Base-by-base conservation (phyloP, 2,329 filamentous ascomycete species). In the Arthrobotrys sphaeroides region DNA sequence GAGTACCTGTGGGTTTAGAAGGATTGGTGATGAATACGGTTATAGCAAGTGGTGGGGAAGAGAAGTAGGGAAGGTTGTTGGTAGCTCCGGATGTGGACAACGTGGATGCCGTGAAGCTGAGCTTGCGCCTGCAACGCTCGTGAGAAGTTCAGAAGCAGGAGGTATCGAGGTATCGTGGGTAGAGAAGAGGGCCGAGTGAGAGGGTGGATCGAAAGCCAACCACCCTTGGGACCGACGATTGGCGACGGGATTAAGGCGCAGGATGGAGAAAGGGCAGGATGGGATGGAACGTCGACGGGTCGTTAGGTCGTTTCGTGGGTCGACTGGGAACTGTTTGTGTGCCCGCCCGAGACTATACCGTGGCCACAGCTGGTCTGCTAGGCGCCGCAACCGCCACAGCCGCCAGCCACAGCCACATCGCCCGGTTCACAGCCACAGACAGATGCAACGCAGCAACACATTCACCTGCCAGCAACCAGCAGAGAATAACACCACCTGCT, bases 241-340 rank as follows among this genome's bases (percentile, higher is more conserved):
- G 69, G 66, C 66, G 66, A 61, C 36, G 22, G 55, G 45, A 36
- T 60, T 51, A 40, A 26, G 38, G 62, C 55, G 43, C 43, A 43
- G 49, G 40, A 62, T 18, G 61, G 31, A 36, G 55, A 62, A n/a
- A 55, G 45, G 61, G 55, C 47, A 40, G 31, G 31, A 45, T 53
- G 45, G 68, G n/a, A n/a, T n/a, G n/a, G n/a, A n/a, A n/a, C n/a
- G n/a, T n/a, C n/a, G n/a, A n/a, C n/a, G n/a, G n/a, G n/a, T n/a
- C n/a, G n/a, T n/a, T n/a, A 49, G 68, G 49, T 62, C 55, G 66
- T 53, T 70, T 61, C 66, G 66, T 70, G 66, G 55, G 45, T 68
- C 65, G 65, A 60, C 51, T 38, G 26, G 28, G 42, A 60, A 42
- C 65, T 60, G 51, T 55, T 47, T 55, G 65, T 60, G 65, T 69